A percentile compares a stretch with the other conserved stretches of the same genome.
phyloP scores from a whole-genome alignment of 2,329 filamentous ascomycete species.

The Ophiostoma angusticollis region DNA sequence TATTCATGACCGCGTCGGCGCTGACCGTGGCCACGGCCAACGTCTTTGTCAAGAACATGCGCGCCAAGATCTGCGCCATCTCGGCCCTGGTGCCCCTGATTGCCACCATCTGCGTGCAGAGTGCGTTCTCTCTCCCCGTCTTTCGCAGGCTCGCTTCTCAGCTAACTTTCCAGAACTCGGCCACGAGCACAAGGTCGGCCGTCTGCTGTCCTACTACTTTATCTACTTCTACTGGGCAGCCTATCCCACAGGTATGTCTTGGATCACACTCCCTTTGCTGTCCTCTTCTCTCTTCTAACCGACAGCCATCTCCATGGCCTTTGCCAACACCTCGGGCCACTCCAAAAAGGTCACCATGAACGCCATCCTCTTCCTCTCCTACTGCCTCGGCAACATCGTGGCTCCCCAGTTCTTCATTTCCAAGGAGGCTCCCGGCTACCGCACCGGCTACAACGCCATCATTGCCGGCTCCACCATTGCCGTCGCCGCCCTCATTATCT shows the following conservation, averaged over 20 bases:
- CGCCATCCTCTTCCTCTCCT: slow-evolving; percentile 23
- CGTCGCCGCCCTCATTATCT: too few species aligned
- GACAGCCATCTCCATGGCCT: too few species aligned
- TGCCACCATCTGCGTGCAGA: too few species aligned
- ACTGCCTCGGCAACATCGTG: slow-evolving; percentile 39
- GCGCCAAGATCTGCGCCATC: slow-evolving; percentile 6
- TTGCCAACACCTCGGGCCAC: slow-evolving; percentile 14
- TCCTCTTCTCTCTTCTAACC: slow-evolving; percentile 25
- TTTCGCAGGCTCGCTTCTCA: too few species aligned
- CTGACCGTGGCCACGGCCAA: not conserved
- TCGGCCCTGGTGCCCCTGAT: too few species aligned
- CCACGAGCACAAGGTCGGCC: slow-evolving; percentile 1
- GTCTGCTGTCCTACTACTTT: slow-evolving; percentile 7
- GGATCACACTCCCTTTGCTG: too few species aligned
- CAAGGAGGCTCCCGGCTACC: slow-evolving; percentile 45
- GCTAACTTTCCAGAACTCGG: slow-evolving; percentile 4
- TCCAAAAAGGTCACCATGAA: slow-evolving; percentile 9
- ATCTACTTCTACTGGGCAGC: slow-evolving; percentile 7
- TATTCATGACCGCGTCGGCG: slow-evolving; percentile 17
- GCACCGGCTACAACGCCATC: slow-evolving; percentile 48
- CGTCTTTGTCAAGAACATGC: not conserved
- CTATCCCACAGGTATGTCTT: too few species aligned
- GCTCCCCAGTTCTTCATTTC: slow-evolving; percentile 46
- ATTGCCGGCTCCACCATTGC: too few species aligned
- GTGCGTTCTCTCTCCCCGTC: too few species aligned